Evolutionary conservation across 2,329 filamentous ascomycete genomes (phyloP).

Genomic region (Cladobotryum protrusum): DNA sequence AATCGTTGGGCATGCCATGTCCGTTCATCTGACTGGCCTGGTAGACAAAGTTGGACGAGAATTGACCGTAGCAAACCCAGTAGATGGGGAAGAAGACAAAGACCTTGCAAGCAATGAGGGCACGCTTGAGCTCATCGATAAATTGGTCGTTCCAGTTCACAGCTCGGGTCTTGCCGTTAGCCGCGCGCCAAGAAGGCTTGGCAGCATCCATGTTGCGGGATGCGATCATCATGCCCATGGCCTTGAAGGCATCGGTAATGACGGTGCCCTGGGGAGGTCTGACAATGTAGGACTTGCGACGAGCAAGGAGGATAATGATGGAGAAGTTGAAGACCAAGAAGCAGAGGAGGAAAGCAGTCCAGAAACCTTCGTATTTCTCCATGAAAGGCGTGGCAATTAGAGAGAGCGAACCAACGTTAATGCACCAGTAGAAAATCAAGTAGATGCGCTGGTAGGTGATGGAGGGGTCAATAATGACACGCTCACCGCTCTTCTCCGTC

Average conservation of each 20-base stretch:
- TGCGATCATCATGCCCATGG: constrained; percentile 33
- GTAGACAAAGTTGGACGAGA: constrained; percentile 60
- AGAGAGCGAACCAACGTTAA: constrained; percentile 67
- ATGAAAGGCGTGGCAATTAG: constrained; percentile 61
- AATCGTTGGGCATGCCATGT: constrained; percentile 63
- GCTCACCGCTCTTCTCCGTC: constrained; percentile 44
- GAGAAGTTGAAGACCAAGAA: constrained; percentile 59
- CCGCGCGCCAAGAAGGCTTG: constrained; percentile 59
- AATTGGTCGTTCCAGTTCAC: constrained; percentile 64
- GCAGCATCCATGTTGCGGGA: constrained; percentile 49
- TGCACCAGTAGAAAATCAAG: constrained; percentile 69
- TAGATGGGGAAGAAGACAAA: constrained; percentile 60
- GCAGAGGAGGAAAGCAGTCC: constrained; percentile 53
- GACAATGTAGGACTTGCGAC: constrained; percentile 43
- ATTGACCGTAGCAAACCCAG: constrained; percentile 64
- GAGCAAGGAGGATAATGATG: constrained; percentile 43
- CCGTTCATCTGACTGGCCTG: constrained; percentile 53
- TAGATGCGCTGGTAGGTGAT: constrained; percentile 64
- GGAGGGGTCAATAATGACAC: constrained; percentile 60
- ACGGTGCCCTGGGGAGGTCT: constrained; percentile 55
- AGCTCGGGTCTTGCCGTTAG: constrained; percentile 35
- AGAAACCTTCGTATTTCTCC: constrained; percentile 63
- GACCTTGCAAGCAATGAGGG: constrained; percentile 62
- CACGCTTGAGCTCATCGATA: constrained; percentile 64
- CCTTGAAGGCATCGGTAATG: constrained; percentile 57